Percentiles rank a stretch among this genome's conserved stretches.
These are phyloP conservation scores for Acidomyces sp. DNA, from an alignment of 495 filamentous ascomycete species.

Conservation along the genomic window DNA sequence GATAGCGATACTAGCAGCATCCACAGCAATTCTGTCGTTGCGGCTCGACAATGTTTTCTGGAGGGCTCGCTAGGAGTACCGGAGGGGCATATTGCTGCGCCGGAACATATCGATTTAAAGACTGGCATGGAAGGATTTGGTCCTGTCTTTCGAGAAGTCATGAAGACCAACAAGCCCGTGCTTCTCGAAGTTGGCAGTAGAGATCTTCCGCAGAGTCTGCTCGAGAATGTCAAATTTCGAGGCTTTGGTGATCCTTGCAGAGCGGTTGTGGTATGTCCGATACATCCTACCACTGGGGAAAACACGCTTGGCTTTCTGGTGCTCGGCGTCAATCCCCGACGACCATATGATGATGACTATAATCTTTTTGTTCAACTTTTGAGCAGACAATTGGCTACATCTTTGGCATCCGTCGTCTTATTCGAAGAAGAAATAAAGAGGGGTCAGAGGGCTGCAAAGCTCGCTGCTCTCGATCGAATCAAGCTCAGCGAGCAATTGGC, in stretches of 20 bases:
- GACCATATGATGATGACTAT: slow-evolving; percentile 59
- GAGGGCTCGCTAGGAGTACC: slow-evolving; percentile 54
- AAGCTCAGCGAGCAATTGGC: slow-evolving; percentile 55
- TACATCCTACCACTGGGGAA: slow-evolving; percentile 54
- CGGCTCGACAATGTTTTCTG: slow-evolving; percentile 42
- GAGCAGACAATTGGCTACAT: slow-evolving; percentile 54
- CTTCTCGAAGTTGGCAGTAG: slow-evolving; percentile 44
- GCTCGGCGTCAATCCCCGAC: slow-evolving; percentile 53
- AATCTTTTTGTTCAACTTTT: slow-evolving; percentile 56
- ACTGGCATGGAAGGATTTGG: slow-evolving; percentile 50
- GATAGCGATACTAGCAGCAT: slow-evolving; percentile 51
- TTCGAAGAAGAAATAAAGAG: slow-evolving; percentile 62
- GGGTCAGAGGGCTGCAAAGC: slow-evolving; percentile 49
- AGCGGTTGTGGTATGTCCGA: slow-evolving; percentile 55
- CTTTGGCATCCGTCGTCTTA: slow-evolving; percentile 56
- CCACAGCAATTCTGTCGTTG: slow-evolving; percentile 42
- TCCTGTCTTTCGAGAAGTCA: slow-evolving; percentile 51
- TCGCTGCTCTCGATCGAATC: slow-evolving; percentile 52
- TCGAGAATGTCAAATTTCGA: slow-evolving; percentile 48
- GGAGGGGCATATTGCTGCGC: slow-evolving; percentile 38
- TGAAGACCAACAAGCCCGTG: slow-evolving; percentile 46
- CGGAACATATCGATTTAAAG: slow-evolving; percentile 44
- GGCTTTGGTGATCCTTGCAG: slow-evolving; percentile 51
- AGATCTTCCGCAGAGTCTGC: slow-evolving; percentile 42
- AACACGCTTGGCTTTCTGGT: slow-evolving; percentile 54